A percentile compares a stretch with the other conserved stretches of the same genome.
Conservation (phyloP, 176 grass and related monocot species). For the Cymbopogon citratus region DNA sequence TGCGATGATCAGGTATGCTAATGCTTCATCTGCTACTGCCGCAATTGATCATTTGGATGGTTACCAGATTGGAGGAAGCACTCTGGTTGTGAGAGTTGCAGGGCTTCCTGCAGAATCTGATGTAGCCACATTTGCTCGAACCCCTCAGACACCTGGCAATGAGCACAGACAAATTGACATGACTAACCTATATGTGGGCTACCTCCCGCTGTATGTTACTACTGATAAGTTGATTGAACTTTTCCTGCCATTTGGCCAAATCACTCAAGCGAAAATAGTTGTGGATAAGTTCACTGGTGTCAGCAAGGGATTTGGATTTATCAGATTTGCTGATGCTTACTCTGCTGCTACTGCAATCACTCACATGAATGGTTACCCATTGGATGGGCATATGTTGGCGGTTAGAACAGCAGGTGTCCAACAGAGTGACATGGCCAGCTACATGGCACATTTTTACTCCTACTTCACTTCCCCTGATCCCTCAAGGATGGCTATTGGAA, state of each 20-base stretch:
- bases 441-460: constrained; percentile 27
- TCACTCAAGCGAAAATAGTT: constrained; percentile 47
- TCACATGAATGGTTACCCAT: constrained; percentile 44
- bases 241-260: constrained; percentile 50
- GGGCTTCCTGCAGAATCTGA: neutral
- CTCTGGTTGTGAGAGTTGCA: constrained; percentile 43
- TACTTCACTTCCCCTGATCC: constrained; percentile 15
- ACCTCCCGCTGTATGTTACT: constrained; percentile 43
- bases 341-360: constrained; percentile 39
- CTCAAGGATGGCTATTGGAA: constrained; percentile 15
- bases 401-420: constrained; percentile 35
- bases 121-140: neutral
- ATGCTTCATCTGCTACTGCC: constrained; percentile 35
- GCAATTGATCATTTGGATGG: constrained; percentile 55
- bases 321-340: constrained; percentile 44
- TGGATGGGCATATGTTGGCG: constrained; percentile 44
- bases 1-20: constrained; percentile 55
- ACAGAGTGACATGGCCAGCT: neutral
- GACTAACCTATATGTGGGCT: constrained; percentile 49
- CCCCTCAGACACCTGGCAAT: neutral
- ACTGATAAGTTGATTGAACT: constrained; percentile 41
- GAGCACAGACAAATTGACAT: constrained; percentile 38
- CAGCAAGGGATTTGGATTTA: constrained; percentile 75
- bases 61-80: constrained; percentile 59
- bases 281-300: constrained; percentile 48